phyloP scores from a whole-genome alignment of 306 rosid species.

The Clitoria ternatea region DNA sequence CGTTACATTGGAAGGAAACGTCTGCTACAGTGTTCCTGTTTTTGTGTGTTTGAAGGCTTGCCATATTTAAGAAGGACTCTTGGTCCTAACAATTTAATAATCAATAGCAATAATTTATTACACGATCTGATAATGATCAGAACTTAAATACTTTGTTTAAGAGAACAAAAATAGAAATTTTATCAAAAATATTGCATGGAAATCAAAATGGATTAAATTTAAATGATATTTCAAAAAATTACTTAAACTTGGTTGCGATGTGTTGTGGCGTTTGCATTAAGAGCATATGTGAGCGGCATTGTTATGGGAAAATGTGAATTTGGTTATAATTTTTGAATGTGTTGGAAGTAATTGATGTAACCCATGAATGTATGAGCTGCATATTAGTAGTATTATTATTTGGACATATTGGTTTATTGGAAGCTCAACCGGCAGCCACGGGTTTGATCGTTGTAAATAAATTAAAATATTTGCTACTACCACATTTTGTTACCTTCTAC shows the following conservation, averaged over 20 bases:
- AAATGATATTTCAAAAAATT: too few species aligned
- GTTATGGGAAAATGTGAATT: background rate
- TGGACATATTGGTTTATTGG: background rate
- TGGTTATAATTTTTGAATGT: background rate
- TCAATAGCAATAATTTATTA: background rate
- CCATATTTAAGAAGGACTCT: background rate
- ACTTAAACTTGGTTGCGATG: too few species aligned
- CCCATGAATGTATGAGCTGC: background rate
- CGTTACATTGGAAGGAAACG: background rate
- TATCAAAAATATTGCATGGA: too few species aligned
- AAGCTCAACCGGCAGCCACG: background rate
- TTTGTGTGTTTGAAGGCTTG: background rate
- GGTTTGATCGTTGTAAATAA: background rate
- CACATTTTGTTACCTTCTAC: background rate
- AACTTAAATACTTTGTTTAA: too few species aligned
- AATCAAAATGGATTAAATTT: too few species aligned
- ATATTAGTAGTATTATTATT: background rate
- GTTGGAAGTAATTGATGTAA: background rate
- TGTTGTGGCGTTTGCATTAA: background rate
- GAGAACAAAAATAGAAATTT: too few species aligned
- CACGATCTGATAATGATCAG: too few species aligned
- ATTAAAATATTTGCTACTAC: background rate
- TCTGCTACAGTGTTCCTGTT: background rate
- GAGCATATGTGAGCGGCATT: background rate
- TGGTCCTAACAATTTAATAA: background rate